Evolutionary conservation across 345 rosid species (phyloP).

Genomic region (Fremontodendron californicum): DNA sequence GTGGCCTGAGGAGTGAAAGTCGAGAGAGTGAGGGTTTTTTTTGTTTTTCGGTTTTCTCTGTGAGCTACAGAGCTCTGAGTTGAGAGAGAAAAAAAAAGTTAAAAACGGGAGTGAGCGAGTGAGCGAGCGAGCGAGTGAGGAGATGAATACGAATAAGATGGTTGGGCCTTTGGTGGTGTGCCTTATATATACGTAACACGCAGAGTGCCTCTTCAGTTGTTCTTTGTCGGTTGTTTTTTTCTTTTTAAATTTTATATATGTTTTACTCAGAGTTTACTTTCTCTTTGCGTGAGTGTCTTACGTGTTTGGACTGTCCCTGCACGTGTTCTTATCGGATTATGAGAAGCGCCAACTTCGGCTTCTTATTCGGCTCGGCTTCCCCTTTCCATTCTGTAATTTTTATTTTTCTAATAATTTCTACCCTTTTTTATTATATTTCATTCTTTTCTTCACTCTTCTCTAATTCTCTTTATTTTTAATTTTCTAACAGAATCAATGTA

Average conservation of each 20-base stretch:
- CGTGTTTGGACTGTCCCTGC: constrained; percentile 41
- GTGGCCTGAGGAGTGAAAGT: constrained; percentile 4
- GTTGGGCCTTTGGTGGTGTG: not conserved
- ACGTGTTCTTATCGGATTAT: constrained; percentile 44
- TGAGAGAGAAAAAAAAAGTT: not conserved
- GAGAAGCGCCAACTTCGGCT: constrained; percentile 56
- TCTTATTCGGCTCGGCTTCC: constrained; percentile 45
- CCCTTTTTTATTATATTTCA: not conserved
- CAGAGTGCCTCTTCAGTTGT: not conserved
- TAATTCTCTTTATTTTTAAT: not conserved
- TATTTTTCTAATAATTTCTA: not conserved
- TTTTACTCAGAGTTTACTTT: constrained; percentile 4
- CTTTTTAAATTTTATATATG: not conserved
- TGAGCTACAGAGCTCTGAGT: not conserved
- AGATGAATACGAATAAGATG: not conserved
- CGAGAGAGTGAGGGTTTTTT: not conserved
- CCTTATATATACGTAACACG: not conserved
- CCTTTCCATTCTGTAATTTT: not conserved
- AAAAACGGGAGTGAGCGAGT: not conserved
- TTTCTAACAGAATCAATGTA: not conserved
- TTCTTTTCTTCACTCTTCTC: not conserved
- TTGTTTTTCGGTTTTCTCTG: not conserved
- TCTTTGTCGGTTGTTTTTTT: not conserved
- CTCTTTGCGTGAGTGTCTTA: constrained; percentile 12
- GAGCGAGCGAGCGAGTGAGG: not conserved